Base-by-base conservation (phyloP, 306 rosid species). In the Cucurbita argyrosperma region DNA sequence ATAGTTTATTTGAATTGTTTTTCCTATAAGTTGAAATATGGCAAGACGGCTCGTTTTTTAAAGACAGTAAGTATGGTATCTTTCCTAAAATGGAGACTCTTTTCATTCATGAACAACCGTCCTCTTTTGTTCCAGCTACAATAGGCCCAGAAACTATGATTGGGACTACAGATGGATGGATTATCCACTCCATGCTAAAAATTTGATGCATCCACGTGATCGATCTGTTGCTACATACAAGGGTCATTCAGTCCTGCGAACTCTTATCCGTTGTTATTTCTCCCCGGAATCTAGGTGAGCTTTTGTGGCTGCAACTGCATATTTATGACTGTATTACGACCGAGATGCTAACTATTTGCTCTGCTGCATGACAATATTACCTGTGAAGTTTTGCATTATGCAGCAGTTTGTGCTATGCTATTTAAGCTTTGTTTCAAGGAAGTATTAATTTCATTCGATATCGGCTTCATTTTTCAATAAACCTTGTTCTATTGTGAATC, bases 101-200 rank as follows among this genome's bases (percentile, higher is more conserved):
- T 63, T 30, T 8, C 56, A 69, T 23, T 69, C 38, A 69, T 49
- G 19, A 19, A 39, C 7, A 8, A 18, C 54, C 6, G 7, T 46
- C 72, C 39, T 57, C 26, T 59, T 60, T 38, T 19, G 30, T 72
- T 68, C 78, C 81, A 91, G 82, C 88, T 78, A 76, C 65, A 66
- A 74, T 49, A 78, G 85, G 52, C 77, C 63, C 65, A 83, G 85
- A 79, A 80, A 77, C 39, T 82, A 79, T 19, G 90, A 86, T 8
- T 92, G 97, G 96, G 97, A 92, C 82, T 92, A 89, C 78, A 84
- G 96, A 80, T 84, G 94, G 96, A 89, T 86, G 96, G 96, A 92
- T 72, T 92, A 89, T 76, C 97, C 96, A 45, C 78, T 76, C 38
- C 80, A 80, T 72, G 88, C 94, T 58, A 84, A 81, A 79, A 74